A percentile compares a stretch with the other conserved stretches of the same genome.
phyloP scores from a whole-genome alignment of 441 rosid species.

The Eruca vesicaria region DNA sequence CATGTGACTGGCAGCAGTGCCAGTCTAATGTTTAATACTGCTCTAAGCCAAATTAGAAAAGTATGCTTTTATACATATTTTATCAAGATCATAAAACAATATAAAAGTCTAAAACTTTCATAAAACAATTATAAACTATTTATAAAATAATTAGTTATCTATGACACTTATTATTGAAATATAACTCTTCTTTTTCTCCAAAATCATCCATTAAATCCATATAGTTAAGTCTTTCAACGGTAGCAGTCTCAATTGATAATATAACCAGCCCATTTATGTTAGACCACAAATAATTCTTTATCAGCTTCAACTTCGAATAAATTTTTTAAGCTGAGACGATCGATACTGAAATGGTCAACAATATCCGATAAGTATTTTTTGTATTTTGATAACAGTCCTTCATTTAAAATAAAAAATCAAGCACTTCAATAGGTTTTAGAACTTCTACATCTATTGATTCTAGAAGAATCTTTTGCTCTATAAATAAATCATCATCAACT shows the following conservation, averaged over 20 bases:
- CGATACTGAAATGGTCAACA: not conserved
- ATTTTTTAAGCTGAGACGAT: too few relatives aligned
- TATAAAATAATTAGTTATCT: too few relatives aligned
- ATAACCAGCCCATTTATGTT: not conserved
- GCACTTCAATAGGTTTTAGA: not conserved
- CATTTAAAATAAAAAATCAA: not conserved
- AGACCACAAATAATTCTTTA: not conserved
- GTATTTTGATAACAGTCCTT: not conserved
- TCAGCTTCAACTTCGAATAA: too few relatives aligned
- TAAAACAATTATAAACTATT: too few relatives aligned
- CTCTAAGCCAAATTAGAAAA: too few relatives aligned
- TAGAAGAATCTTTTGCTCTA: too few relatives aligned
- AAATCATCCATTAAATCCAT: not conserved
- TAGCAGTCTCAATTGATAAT: not conserved
- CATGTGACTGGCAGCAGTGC: too few relatives aligned
- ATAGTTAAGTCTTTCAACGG: not conserved
- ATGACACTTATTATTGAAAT: not conserved
- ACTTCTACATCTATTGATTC: too few relatives aligned
- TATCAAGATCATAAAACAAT: too few relatives aligned
- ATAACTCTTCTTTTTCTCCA: not conserved
- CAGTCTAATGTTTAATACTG: too few relatives aligned
- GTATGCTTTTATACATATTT: too few relatives aligned
- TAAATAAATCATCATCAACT: not conserved
- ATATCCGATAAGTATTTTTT: not conserved
- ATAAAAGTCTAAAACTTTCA: too few relatives aligned